Base-by-base conservation (phyloP, 768 basidiomycete species). In the Sistotremastrum niveocremeum region DNA sequence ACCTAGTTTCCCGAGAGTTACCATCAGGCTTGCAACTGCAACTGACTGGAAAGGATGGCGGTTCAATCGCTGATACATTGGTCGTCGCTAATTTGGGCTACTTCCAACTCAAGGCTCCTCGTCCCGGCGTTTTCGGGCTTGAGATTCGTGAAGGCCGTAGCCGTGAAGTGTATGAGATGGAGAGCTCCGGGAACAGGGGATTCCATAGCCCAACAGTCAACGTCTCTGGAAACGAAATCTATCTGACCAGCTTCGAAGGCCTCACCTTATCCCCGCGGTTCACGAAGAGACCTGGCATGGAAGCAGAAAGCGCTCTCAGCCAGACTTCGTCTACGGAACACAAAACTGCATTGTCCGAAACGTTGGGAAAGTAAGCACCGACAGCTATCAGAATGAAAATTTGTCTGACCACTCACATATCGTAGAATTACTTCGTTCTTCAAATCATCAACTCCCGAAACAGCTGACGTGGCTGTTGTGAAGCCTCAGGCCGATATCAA, bases 11-110 rank as follows among this genome's bases (percentile, higher is more conserved):
- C 2, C 73, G 76, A 37, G 65, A 67, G 5, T 82, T 91, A 4
- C 90, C 95, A 0, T 78, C 93, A 8, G 95, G 95, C 4, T 69
- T 97, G 2, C 94, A 98, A 54, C 73, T 99, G 2, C 83, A 95
- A 56, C 75, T 99, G 1, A 66, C 74, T 3, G 66, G 63, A 8
- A 60, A 65, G 30, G 67, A 70, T 48, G 55, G 59, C 12, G 56
- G 55, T 1, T 64, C 72, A 4, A 67, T 93, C 9, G 87, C 84
- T 5, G 91, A 95, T 54, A 98, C 95, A 0, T 84, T 80, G 48
- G 81, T 98, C 36, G 87, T 95, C 46, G 89, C 84, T 4, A 99
- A 98, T 58, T 67, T 98, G 4, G 95, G 95, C 2, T 99, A 99
- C 62, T 65, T 97, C 46, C 95, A 99, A 58, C 91, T 98, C 67